These are phyloP conservation scores for Suillus plorans DNA, from an alignment of 768 basidiomycete species.

Conservation along the genomic window DNA sequence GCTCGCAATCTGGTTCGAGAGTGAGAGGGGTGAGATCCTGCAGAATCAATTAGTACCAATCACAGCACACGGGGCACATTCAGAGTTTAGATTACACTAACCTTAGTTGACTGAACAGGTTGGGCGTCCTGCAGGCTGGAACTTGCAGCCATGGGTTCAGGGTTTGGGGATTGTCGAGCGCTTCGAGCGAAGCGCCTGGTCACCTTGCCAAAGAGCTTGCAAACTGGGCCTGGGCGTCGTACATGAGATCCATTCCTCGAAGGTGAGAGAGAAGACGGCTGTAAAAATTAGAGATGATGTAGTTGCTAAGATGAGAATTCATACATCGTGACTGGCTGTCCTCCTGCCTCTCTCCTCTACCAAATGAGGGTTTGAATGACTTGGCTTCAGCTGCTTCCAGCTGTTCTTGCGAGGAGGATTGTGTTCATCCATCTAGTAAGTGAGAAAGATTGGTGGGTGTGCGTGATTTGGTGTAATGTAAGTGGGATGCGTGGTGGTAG, in stretches of 20 bases:
- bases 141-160: not conserved
- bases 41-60: not conserved
- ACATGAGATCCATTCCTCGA: not conserved
- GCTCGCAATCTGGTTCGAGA: not conserved
- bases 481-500: too few relatives aligned
- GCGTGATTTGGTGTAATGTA: not conserved
- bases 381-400: not conserved
- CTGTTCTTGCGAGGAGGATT: not conserved
- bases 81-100: not conserved
- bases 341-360: not conserved
- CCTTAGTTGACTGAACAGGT: not conserved
- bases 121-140: too few relatives aligned
- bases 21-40: not conserved
- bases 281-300: not conserved
- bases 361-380: not conserved
- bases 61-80: not conserved
- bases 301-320: not conserved
- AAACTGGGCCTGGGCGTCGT: too few relatives aligned
- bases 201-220: not conserved
- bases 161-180: not conserved
- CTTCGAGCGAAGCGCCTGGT: not conserved
- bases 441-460: not conserved
- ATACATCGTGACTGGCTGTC: not conserved
- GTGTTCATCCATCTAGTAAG: not conserved
- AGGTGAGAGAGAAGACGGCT: not conserved